Percentiles rank a stretch among this genome's conserved stretches.
Evolutionary conservation across 2,329 filamentous ascomycete species (phyloP).

Genomic region (Nothomitra cinnamomea): DNA sequence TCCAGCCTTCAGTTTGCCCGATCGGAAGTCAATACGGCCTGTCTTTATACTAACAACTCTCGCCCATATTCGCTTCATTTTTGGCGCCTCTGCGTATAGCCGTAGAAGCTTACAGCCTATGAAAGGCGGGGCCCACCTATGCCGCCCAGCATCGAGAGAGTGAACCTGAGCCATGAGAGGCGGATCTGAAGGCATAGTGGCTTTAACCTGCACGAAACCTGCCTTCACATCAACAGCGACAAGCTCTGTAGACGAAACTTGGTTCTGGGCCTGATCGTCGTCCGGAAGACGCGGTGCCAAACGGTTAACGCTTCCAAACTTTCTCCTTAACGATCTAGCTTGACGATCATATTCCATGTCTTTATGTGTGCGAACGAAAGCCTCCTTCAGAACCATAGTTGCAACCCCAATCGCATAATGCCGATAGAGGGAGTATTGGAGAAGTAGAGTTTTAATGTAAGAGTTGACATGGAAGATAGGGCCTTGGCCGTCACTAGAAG

Average conservation of each 20-base stretch:
- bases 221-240: slow-evolving; percentile 70
- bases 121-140: slow-evolving; percentile 78
- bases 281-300: slow-evolving; percentile 5
- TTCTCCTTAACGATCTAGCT: slow-evolving; percentile 1
- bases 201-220: slow-evolving; percentile 72
- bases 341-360: neutral
- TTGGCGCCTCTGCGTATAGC: slow-evolving; percentile 76
- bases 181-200: slow-evolving; percentile 77
- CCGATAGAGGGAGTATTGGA: slow-evolving; percentile 85
- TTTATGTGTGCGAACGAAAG: slow-evolving; percentile 1
- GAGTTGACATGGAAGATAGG: slow-evolving; percentile 79
- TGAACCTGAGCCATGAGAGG: slow-evolving; percentile 81
- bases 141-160: slow-evolving; percentile 62
- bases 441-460: slow-evolving; percentile 56
- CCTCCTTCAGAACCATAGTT: slow-evolving; percentile 41
- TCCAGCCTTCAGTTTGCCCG: slow-evolving; percentile 51
- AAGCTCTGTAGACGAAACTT: slow-evolving; percentile 37
- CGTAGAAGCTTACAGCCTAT: slow-evolving; percentile 59
- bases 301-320: neutral
- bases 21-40: slow-evolving; percentile 62
- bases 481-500: slow-evolving; percentile 70
- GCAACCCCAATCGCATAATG: slow-evolving; percentile 84
- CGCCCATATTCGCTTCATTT: slow-evolving; percentile 71
- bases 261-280: slow-evolving; percentile 14
- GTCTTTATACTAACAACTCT: slow-evolving; percentile 71